Conservation (phyloP, 2,329 filamentous ascomycete genomes). For the Alternaria burnsii region DNA sequence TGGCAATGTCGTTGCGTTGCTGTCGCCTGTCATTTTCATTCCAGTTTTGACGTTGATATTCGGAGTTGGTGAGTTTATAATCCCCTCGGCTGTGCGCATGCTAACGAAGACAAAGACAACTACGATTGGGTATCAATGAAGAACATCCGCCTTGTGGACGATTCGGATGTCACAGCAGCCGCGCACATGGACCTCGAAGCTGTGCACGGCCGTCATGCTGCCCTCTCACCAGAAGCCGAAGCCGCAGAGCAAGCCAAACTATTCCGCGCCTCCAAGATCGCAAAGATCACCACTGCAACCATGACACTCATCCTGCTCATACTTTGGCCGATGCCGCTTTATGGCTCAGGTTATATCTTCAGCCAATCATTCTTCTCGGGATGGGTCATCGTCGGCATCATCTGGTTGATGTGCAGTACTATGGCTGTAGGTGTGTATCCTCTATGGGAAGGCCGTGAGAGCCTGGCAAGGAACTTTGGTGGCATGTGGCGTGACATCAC, state of each 20-base stretch:
- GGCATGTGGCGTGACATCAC: slow-evolving; percentile 41
- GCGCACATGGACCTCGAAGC: slow-evolving; percentile 70
- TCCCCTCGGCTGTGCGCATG: slow-evolving; percentile 30
- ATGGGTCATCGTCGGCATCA: slow-evolving; percentile 72
- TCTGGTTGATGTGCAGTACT: slow-evolving; percentile 79
- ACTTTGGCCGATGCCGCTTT: slow-evolving; percentile 92
- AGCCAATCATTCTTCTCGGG: slow-evolving; percentile 81
- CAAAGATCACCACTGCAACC: slow-evolving; percentile 64
- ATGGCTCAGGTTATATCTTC: slow-evolving; percentile 82
- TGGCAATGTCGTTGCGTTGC: slow-evolving; percentile 82
- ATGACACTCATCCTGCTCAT: slow-evolving; percentile 77
- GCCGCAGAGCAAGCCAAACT: slow-evolving; percentile 54
- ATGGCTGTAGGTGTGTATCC: slow-evolving; percentile 82
- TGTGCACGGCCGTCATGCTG: slow-evolving; percentile 54
- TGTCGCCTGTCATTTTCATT: slow-evolving; percentile 77
- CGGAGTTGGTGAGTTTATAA: slow-evolving; percentile 48
- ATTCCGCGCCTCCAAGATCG: slow-evolving; percentile 58
- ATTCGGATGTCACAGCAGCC: slow-evolving; percentile 72
- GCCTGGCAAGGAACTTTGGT: slow-evolving; percentile 34
- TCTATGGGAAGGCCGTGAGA: slow-evolving; percentile 69
- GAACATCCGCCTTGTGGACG: slow-evolving; percentile 78
- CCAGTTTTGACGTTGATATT: slow-evolving; percentile 76
- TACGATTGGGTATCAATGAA: slow-evolving; percentile 89
- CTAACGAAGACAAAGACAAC: slow-evolving; percentile 72
- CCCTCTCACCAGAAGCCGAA: slow-evolving; percentile 41